Conservation (phyloP, 768 basidiomycete genomes). For the Tulasnella sp. region DNA sequence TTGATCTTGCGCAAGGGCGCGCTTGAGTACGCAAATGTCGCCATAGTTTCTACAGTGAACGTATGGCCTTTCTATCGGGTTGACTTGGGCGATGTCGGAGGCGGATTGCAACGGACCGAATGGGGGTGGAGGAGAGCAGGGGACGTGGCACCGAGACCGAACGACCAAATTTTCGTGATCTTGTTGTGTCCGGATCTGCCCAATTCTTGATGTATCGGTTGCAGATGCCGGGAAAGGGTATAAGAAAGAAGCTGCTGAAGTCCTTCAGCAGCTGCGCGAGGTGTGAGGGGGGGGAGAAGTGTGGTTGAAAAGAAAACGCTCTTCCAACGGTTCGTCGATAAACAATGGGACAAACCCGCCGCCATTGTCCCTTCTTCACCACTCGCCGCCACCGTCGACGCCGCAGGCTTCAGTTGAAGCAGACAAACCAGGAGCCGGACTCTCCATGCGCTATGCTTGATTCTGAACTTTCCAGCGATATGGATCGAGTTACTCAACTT, state of each 20-base stretch:
- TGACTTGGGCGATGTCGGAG: neutral
- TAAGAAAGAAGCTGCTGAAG: neutral
- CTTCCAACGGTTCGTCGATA: slow-evolving; percentile 9
- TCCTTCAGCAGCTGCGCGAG: neutral
- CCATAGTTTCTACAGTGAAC: slow-evolving; percentile 14
- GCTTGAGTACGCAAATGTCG: slow-evolving; percentile 82
- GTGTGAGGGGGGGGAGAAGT: slow-evolving; percentile 12
- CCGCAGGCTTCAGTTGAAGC: neutral
- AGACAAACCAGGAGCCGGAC: neutral
- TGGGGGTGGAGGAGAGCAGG: slow-evolving; percentile 9
- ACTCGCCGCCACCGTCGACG: neutral
- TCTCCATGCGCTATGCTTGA: slow-evolving; percentile 29
- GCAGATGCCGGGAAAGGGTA: slow-evolving; percentile 4
- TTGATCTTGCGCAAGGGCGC: slow-evolving; percentile 93
- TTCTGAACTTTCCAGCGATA: slow-evolving; percentile 43
- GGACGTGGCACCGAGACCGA: neutral
- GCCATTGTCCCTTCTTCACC: neutral
- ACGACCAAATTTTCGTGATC: slow-evolving; percentile 3
- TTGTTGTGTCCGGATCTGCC: slow-evolving; percentile 1
- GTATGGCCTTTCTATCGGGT: neutral
- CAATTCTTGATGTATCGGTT: neutral
- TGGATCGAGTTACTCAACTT: slow-evolving; percentile 94
- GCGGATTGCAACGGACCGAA: slow-evolving; percentile 12
- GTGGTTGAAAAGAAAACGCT: slow-evolving; percentile 25
- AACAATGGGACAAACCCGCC: neutral